Conservation (phyloP, 495 filamentous ascomycete genomes). For the Aspergillus incahuasiensis region DNA sequence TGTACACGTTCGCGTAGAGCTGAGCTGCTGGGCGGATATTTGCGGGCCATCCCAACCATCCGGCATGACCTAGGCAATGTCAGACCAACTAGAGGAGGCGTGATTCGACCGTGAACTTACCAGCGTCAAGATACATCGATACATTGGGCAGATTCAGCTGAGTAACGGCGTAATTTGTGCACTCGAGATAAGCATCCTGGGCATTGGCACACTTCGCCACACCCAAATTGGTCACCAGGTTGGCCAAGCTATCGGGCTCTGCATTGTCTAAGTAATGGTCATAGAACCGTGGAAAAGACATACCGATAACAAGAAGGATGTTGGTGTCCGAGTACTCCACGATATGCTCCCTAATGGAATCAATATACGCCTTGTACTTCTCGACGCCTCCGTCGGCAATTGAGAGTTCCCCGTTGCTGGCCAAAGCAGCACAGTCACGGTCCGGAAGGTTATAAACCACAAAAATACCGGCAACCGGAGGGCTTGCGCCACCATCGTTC, state of each 20-base stretch:
- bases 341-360: conserved; percentile 40
- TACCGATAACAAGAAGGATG: conserved; percentile 50
- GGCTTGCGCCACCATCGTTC: conserved; percentile 49
- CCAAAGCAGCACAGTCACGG: conserved; percentile 71
- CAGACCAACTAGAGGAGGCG: background rate
- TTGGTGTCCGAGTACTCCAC: conserved; percentile 29
- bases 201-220: conserved; percentile 60
- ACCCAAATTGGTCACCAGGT: conserved; percentile 71
- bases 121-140: conserved; percentile 78
- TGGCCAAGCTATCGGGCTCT: conserved; percentile 78
- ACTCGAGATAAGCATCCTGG: conserved; percentile 59
- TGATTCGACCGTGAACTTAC: conserved; percentile 21
- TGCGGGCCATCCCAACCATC: conserved; percentile 79
- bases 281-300: conserved; percentile 35
- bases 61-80: conserved; percentile 37
- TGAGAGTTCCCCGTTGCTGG: conserved; percentile 70
- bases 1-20: conserved; percentile 64
- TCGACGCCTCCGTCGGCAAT: conserved; percentile 54
- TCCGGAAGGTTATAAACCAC: conserved; percentile 77
- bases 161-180: conserved; percentile 67
- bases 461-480: conserved; percentile 47
- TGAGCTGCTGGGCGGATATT: conserved; percentile 70
- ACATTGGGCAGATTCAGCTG: conserved; percentile 72
- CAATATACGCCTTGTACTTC: conserved; percentile 70
- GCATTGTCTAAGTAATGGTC: conserved; percentile 35